Conservation (phyloP, 2,329 filamentous ascomycete species). For the Coleophoma eucalyptorum region DNA sequence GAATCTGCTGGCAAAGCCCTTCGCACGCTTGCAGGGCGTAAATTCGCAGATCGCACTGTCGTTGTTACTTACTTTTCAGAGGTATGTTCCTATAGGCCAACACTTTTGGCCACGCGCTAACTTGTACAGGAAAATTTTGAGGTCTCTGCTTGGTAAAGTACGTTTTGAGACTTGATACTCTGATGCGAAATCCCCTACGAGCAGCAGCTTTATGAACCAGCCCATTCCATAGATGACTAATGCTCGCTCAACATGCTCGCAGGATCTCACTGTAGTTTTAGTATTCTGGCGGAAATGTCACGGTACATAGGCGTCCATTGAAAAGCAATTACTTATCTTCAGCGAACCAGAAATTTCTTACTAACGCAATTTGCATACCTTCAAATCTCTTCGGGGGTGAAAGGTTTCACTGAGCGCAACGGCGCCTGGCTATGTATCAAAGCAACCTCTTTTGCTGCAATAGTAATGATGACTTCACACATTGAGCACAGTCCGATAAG, state of each 20-base stretch:
- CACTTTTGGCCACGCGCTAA: not conserved
- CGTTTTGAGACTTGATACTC: not conserved
- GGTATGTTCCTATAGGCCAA: conserved; percentile 41
- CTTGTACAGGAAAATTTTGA: conserved; percentile 81
- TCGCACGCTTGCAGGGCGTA: conserved; percentile 85
- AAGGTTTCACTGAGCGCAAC: too few relatives aligned
- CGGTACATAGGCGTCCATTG: conserved; percentile 2
- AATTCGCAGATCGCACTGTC: conserved; percentile 94
- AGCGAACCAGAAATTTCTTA: not conserved
- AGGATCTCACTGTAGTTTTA: conserved; percentile 9
- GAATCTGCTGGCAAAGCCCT: conserved; percentile 82
- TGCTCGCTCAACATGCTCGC: not conserved
- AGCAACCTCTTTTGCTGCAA: too few relatives aligned
- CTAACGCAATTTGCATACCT: not conserved
- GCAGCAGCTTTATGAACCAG: not conserved
- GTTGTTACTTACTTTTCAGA: conserved; percentile 96
- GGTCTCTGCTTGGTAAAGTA: conserved; percentile 29
- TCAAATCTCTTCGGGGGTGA: too few relatives aligned
- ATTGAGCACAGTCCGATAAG: too few relatives aligned
- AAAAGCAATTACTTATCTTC: conserved; percentile 2
- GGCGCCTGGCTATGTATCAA: too few relatives aligned
- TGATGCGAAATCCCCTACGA: not conserved
- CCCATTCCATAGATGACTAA: not conserved
- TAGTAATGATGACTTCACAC: too few relatives aligned
- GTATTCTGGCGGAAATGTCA: not conserved